phyloP scores from a whole-genome alignment of 371 early-diverging fungal genomes.

The Mucor velutinosus region DNA sequence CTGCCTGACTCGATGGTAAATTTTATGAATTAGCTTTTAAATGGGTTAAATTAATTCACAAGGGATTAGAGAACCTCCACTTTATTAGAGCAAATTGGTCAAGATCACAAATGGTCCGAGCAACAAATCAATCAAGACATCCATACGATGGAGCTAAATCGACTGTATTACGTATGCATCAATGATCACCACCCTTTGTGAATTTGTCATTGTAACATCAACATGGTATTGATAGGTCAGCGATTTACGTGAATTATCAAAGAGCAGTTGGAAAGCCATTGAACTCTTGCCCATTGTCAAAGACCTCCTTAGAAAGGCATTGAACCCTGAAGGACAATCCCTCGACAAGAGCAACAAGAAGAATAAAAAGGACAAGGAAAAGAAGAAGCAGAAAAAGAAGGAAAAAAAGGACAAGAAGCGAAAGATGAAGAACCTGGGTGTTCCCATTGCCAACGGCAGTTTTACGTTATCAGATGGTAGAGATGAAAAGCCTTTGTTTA shows the following conservation, averaged over 20 bases:
- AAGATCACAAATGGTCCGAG: slow-evolving; percentile 61
- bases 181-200: not conserved
- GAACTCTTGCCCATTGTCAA: slow-evolving; percentile 42
- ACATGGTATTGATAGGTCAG: slow-evolving; percentile 34
- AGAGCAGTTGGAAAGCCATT: slow-evolving; percentile 63
- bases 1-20: slow-evolving; percentile 37
- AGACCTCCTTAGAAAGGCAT: slow-evolving; percentile 31
- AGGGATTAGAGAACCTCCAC: slow-evolving; percentile 56
- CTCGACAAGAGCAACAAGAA: slow-evolving; percentile 13
- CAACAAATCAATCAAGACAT: slow-evolving; percentile 61
- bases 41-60: not conserved
- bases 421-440: slow-evolving; percentile 20
- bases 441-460: slow-evolving; percentile 23
- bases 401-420: slow-evolving; percentile 20
- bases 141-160: slow-evolving; percentile 52
- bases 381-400: slow-evolving; percentile 25
- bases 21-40: not conserved
- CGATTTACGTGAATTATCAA: slow-evolving; percentile 62
- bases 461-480: slow-evolving; percentile 4
- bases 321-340: not conserved
- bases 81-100: slow-evolving; percentile 63
- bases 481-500: slow-evolving; percentile 11
- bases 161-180: slow-evolving; percentile 51
- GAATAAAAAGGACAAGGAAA: slow-evolving; percentile 30
- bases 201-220: not conserved